phyloP scores from a whole-genome alignment of 2,329 filamentous ascomycete species.

The Fusarium pseudograminearum region DNA sequence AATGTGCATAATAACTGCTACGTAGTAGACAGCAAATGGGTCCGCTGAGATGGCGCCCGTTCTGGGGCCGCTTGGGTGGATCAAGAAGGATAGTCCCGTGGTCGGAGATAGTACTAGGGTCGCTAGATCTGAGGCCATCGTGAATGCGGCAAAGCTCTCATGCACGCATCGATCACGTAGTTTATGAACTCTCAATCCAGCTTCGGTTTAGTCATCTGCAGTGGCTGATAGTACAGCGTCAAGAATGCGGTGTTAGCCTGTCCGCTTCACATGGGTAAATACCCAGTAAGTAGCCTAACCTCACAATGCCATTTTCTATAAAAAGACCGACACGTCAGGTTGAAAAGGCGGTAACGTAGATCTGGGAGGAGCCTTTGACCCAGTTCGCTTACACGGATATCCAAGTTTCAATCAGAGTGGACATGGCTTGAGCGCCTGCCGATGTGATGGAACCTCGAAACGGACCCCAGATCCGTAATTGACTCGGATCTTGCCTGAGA shows the following conservation, averaged over 20 bases:
- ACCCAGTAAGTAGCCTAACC: not conserved
- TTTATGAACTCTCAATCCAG: not conserved
- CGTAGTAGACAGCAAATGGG: not conserved
- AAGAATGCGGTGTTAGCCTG: not conserved
- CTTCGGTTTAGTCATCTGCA: not conserved
- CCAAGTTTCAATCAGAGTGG: constrained; percentile 17
- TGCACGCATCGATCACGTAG: constrained; percentile 7
- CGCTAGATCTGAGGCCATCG: constrained; percentile 37
- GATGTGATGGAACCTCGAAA: constrained; percentile 1
- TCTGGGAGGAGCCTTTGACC: constrained; percentile 3
- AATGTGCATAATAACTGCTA: not conserved
- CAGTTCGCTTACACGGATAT: constrained; percentile 23
- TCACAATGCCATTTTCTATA: not conserved
- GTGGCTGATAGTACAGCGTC: not conserved
- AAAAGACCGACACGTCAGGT: not conserved
- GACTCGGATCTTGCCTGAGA: constrained; percentile 6
- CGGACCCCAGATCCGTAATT: constrained; percentile 1
- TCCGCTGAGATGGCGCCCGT: constrained; percentile 19
- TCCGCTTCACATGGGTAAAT: not conserved
- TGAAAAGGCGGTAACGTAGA: constrained; percentile 14
- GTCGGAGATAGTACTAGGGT: constrained; percentile 29
- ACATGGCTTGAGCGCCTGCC: not conserved
- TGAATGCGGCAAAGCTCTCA: constrained; percentile 32
- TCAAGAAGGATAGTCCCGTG: constrained; percentile 30
- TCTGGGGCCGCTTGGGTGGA: constrained; percentile 27